phyloP scores from a whole-genome alignment of 1,284 basidiomycete species.

The Naganishia sp. region DNA sequence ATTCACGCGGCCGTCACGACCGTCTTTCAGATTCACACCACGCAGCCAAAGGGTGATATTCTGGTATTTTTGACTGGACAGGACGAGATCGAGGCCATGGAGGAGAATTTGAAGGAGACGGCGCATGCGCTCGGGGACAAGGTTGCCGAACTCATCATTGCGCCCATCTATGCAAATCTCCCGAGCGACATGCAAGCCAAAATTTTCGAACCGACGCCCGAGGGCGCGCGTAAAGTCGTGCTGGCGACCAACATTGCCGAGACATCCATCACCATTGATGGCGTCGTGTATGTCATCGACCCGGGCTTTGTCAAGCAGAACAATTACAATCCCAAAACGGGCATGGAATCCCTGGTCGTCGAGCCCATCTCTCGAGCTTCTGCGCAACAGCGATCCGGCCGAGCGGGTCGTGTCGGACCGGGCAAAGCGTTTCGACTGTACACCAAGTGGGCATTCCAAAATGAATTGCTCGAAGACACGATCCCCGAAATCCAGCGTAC shows the following conservation, averaged over 20 bases:
- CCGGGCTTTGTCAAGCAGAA: constrained; percentile 98
- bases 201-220: constrained; percentile 98
- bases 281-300: constrained; percentile 96
- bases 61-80: constrained; percentile 97
- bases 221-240: constrained; percentile 93
- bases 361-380: constrained; percentile 97
- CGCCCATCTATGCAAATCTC: constrained; percentile 96
- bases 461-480: constrained; percentile 64
- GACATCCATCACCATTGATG: constrained; percentile 96
- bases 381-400: constrained; percentile 93
- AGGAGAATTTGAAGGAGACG: constrained; percentile 94
- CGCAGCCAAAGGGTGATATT: constrained; percentile 97
- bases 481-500: constrained; percentile 61
- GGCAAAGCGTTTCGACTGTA: constrained; percentile 92
- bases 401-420: constrained; percentile 94
- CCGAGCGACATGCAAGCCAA: constrained; percentile 99
- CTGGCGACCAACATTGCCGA: constrained; percentile 98
- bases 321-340: constrained; percentile 91
- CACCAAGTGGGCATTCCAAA: constrained; percentile 66
- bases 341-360: constrained; percentile 91
- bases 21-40: constrained; percentile 98
- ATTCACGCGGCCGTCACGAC: constrained; percentile 98
- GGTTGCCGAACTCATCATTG: constrained; percentile 89
- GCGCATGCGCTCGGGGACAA: constrained; percentile 93
- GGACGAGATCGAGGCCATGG: constrained; percentile 97